phyloP scores from a whole-genome alignment of 495 filamentous ascomycete species.

The Evernia prunastri region DNA sequence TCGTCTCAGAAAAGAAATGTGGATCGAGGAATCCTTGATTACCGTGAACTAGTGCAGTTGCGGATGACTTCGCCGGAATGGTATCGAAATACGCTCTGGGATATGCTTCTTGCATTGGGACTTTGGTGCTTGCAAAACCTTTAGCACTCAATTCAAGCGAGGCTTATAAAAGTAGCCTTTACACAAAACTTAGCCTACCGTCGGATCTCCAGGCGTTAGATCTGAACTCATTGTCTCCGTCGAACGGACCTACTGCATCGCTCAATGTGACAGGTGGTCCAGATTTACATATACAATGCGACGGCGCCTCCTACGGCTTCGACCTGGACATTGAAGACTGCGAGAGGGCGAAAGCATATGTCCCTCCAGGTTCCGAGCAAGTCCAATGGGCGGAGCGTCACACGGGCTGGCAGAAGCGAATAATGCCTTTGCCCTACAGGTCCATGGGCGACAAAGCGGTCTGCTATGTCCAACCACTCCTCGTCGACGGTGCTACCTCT shows the following conservation, averaged over 20 bases:
- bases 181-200: too few relatives aligned
- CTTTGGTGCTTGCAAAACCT: background rate
- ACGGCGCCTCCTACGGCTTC: background rate
- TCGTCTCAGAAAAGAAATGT: background rate
- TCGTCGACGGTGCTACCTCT: background rate
- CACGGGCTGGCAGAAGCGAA: background rate
- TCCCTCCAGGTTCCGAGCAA: background rate
- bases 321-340: background rate
- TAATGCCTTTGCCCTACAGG: background rate
- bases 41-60: background rate
- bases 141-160: background rate
- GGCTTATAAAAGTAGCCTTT: too few relatives aligned
- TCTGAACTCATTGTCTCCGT: background rate
- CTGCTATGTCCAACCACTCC: background rate
- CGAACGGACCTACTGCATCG: background rate
- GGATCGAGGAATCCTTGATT: background rate
- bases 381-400: background rate
- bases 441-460: background rate
- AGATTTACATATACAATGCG: background rate
- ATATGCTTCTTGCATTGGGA: background rate
- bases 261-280: background rate
- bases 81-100: background rate
- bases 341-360: background rate
- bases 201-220: background rate
- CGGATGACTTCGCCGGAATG: background rate